These are phyloP conservation scores for Actinomortierella ambigua DNA, from an alignment of 371 early-diverging fungal species.

Conservation along the genomic window DNA sequence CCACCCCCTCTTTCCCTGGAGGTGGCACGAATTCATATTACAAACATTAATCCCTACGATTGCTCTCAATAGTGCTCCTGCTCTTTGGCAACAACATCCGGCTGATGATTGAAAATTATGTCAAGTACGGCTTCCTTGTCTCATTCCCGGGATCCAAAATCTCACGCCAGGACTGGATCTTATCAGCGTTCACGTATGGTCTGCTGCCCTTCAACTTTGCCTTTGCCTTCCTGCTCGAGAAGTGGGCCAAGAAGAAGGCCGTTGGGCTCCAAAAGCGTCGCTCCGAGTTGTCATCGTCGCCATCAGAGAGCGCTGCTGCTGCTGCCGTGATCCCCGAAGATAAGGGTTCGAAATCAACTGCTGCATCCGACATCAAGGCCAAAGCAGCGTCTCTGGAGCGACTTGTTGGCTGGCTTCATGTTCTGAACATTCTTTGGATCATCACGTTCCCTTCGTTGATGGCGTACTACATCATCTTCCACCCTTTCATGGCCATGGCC, in stretches of 20 bases:
- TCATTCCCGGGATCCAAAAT: constrained; percentile 61
- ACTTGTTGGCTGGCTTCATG: constrained; percentile 50
- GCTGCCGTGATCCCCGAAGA: not conserved
- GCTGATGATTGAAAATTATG: constrained; percentile 85
- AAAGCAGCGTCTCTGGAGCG: constrained; percentile 7
- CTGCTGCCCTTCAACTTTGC: constrained; percentile 58
- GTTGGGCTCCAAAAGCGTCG: constrained; percentile 30
- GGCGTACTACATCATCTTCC: constrained; percentile 71
- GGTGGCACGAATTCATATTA: too few relatives aligned
- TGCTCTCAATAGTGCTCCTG: constrained; percentile 66
- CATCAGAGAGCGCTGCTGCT: not conserved
- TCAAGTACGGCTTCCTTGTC: constrained; percentile 87
- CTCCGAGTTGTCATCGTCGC: constrained; percentile 1
- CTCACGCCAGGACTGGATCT: constrained; percentile 60
- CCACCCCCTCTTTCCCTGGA: too few relatives aligned
- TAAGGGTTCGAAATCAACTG: constrained; percentile 16
- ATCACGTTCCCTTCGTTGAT: constrained; percentile 69
- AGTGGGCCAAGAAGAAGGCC: constrained; percentile 39
- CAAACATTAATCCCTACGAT: not conserved
- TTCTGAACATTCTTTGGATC: constrained; percentile 60
- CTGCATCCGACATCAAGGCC: constrained; percentile 4
- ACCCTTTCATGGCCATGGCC: constrained; percentile 73
- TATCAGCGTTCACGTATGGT: constrained; percentile 54
- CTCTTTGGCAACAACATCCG: constrained; percentile 85
- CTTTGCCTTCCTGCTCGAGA: constrained; percentile 64